Percentiles rank a stretch among this genome's conserved stretches.
These are phyloP conservation scores for Obelidium mucronatum DNA, from an alignment of 192 early-diverging fungal species.

Conservation along the genomic window DNA sequence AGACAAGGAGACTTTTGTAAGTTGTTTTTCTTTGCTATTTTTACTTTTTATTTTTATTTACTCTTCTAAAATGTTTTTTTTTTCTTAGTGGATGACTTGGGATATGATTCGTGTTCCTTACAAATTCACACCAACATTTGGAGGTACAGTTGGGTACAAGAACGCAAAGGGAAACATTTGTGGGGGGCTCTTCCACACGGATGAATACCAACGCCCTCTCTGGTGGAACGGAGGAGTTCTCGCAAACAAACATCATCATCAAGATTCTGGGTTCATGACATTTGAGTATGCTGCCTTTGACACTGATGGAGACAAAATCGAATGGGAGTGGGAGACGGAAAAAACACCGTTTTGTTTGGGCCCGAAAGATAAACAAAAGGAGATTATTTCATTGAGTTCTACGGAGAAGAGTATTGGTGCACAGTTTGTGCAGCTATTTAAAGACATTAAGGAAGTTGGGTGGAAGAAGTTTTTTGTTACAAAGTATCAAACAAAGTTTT, in stretches of 20 bases:
- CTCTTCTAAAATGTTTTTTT: not conserved
- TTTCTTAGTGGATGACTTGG: conserved; percentile 55
- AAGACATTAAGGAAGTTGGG: conserved; percentile 12
- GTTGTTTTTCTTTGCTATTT: not conserved
- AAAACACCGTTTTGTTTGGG: conserved; percentile 46
- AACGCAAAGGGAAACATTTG: conserved; percentile 34
- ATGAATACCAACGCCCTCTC: conserved; percentile 38
- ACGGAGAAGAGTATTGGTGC: conserved; percentile 10
- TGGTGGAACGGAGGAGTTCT: conserved; percentile 53
- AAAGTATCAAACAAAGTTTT: conserved; percentile 11
- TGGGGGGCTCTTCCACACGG: conserved; percentile 44
- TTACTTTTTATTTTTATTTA: not conserved
- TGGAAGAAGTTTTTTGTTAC: conserved; percentile 19
- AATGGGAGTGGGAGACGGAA: conserved; percentile 52
- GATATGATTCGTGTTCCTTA: conserved; percentile 72
- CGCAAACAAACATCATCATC: conserved; percentile 44
- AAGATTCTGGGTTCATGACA: conserved; percentile 23
- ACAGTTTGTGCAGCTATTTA: conserved; percentile 17
- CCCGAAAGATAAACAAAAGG: conserved; percentile 8
- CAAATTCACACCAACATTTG: conserved; percentile 62
- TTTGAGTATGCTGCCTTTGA: conserved; percentile 38
- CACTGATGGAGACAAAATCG: conserved; percentile 28
- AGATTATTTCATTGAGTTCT: conserved; percentile 8
- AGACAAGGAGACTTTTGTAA: conserved; percentile 23
- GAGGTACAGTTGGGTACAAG: conserved; percentile 63